phyloP scores from a whole-genome alignment of 768 basidiomycete genomes.

The Tricholomella constricta region DNA sequence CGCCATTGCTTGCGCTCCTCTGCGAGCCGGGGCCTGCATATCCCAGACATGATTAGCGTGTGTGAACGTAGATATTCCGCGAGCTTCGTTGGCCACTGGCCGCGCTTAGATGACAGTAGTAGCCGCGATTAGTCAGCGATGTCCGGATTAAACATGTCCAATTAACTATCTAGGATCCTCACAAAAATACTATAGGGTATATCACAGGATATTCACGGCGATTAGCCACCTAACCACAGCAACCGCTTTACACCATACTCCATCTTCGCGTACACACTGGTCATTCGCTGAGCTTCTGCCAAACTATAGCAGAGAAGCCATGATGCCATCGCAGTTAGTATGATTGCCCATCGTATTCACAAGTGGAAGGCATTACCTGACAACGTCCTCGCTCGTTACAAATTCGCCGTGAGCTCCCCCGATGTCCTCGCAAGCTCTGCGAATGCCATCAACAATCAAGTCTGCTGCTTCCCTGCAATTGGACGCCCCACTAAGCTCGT shows the following conservation, averaged over 20 bases:
- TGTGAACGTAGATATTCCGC: background rate
- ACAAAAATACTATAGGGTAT: too few relatives aligned
- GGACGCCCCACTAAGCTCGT: conserved; percentile 59
- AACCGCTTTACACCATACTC: conserved; percentile 92
- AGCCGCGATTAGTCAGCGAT: background rate
- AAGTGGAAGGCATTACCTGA: conserved; percentile 56
- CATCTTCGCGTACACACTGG: conserved; percentile 87
- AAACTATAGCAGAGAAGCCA: conserved; percentile 47
- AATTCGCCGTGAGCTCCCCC: conserved; percentile 52
- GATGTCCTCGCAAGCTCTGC: conserved; percentile 63
- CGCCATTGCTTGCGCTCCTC: conserved; percentile 99
- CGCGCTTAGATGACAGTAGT: background rate
- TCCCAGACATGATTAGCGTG: conserved; percentile 71
- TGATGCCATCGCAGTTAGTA: conserved; percentile 15
- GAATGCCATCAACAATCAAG: conserved; percentile 71
- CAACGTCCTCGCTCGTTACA: conserved; percentile 69
- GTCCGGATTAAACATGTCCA: background rate
- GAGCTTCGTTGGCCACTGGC: background rate
- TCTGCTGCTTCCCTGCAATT: conserved; percentile 81
- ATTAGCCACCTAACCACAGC: conserved; percentile 80
- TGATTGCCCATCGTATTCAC: conserved; percentile 5
- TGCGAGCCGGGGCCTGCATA: conserved; percentile 88
- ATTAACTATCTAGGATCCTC: too few relatives aligned
- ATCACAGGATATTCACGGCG: background rate
- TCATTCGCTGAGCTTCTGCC: conserved; percentile 81